Conservation (phyloP, 176 grass and related monocot species). For the Guadua angustifolia region DNA sequence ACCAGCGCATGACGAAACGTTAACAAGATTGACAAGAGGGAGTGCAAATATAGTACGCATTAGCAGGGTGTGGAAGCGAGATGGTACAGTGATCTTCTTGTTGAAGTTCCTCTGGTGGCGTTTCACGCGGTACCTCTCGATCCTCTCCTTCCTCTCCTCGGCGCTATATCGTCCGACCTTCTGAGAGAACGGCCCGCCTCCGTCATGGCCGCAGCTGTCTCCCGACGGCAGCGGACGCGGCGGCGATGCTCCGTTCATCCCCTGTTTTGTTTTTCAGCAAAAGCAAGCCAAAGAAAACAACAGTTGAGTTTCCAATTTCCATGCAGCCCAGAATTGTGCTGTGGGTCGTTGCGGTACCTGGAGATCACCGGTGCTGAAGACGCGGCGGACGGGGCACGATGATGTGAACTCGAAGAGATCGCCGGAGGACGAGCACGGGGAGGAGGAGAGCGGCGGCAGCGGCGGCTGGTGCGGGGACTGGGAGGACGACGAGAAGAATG, state of each 20-base stretch:
- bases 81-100: conserved; percentile 90
- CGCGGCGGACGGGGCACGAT: conserved; percentile 58
- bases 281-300: background rate
- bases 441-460: conserved; percentile 50
- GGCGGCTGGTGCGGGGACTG: conserved; percentile 43
- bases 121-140: conserved; percentile 70
- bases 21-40: background rate
- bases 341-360: conserved; percentile 46
- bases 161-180: conserved; percentile 72
- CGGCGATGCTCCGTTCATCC: conserved; percentile 58
- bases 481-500: conserved; percentile 44
- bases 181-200: conserved; percentile 44
- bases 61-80: background rate
- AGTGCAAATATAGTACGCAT: background rate
- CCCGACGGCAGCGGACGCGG: conserved; percentile 21
- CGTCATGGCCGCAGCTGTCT: conserved; percentile 57
- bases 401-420: conserved; percentile 65
- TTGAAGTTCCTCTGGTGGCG: conserved; percentile 78
- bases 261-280: conserved; percentile 50
- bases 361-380: conserved; percentile 88
- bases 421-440: conserved; percentile 69
- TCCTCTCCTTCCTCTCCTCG: conserved; percentile 74
- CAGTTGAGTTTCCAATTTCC: background rate
- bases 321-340: background rate
- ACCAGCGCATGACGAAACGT: background rate